These are phyloP conservation scores for Mortierella sp. DNA, from an alignment of 371 early-diverging fungal species.

Conservation along the genomic window DNA sequence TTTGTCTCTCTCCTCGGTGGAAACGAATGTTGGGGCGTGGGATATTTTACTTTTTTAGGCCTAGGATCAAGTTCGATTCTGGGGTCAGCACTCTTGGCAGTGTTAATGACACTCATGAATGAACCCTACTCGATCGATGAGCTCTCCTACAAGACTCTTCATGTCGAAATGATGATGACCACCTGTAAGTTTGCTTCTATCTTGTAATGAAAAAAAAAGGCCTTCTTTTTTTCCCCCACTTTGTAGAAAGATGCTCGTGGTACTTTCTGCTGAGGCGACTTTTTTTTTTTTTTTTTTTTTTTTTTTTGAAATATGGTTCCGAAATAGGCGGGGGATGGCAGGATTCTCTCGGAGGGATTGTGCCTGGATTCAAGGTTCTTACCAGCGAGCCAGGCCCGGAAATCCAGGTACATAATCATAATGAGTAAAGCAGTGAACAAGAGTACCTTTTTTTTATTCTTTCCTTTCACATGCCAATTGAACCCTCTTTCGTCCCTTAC, in stretches of 20 bases:
- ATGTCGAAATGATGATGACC: conserved; percentile 52
- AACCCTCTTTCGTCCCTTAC: neutral
- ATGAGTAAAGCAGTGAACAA: too few species aligned
- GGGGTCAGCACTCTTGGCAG: conserved; percentile 40
- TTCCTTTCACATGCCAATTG: neutral
- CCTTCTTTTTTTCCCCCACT: too few species aligned
- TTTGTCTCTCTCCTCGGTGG: neutral
- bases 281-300: neutral
- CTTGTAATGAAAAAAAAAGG: neutral
- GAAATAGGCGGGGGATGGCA: conserved; percentile 52
- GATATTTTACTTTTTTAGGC: conserved; percentile 11
- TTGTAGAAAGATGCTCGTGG: too few species aligned
- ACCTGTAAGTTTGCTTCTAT: conserved; percentile 20
- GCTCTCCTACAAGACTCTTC: conserved; percentile 31
- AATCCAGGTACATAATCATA: conserved; percentile 32
- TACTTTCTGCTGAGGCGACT: neutral
- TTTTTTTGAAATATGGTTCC: too few species aligned
- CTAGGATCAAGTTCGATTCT: conserved; percentile 51
- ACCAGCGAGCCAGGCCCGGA: conserved; percentile 29
- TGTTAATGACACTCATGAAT: conserved; percentile 30
- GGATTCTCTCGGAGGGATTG: conserved; percentile 46
- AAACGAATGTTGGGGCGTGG: too few species aligned
- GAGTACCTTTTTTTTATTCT: neutral
- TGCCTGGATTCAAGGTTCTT: conserved; percentile 41
- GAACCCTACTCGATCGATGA: conserved; percentile 32